Percentiles rank a stretch among this genome's conserved stretches.
phyloP scores from a whole-genome alignment of 306 rosid species.

The Canavalia gladiata region DNA sequence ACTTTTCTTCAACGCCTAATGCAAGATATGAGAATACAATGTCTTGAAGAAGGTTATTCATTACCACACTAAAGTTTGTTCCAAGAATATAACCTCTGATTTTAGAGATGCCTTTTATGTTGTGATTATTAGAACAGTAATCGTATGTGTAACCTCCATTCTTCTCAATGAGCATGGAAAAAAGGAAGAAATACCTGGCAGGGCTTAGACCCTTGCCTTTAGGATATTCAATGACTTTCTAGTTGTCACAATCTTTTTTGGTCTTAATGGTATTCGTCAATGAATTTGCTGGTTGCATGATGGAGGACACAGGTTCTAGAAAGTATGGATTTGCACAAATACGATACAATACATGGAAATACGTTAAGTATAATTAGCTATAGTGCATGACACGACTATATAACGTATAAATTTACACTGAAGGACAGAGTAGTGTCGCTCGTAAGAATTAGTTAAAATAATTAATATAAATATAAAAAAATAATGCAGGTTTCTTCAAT shows the following conservation, averaged over 20 bases:
- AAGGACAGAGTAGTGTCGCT: too few species aligned
- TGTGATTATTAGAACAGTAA: conserved; percentile 27
- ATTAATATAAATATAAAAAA: too few species aligned
- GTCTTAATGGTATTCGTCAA: background rate
- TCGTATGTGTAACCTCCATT: conserved; percentile 12
- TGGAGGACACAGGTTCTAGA: background rate
- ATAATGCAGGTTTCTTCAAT: too few species aligned
- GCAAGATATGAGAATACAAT: conserved; percentile 72
- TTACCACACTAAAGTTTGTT: conserved; percentile 52
- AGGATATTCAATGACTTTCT: background rate
- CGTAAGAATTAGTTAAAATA: too few species aligned
- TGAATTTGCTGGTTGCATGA: background rate
- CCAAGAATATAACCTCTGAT: conserved; percentile 5
- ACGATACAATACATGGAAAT: too few species aligned
- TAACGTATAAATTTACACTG: too few species aligned
- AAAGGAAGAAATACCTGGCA: background rate
- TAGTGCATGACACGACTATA: background rate
- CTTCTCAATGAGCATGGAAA: background rate
- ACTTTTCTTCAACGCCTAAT: conserved; percentile 71
- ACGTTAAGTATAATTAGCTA: too few species aligned
- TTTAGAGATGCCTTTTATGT: background rate
- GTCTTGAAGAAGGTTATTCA: conserved; percentile 85
- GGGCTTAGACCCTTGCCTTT: background rate
- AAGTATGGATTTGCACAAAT: background rate
- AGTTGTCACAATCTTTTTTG: background rate